phyloP scores from a whole-genome alignment of 768 basidiomycete genomes.

The Chalciporus pseudorubinellus region DNA sequence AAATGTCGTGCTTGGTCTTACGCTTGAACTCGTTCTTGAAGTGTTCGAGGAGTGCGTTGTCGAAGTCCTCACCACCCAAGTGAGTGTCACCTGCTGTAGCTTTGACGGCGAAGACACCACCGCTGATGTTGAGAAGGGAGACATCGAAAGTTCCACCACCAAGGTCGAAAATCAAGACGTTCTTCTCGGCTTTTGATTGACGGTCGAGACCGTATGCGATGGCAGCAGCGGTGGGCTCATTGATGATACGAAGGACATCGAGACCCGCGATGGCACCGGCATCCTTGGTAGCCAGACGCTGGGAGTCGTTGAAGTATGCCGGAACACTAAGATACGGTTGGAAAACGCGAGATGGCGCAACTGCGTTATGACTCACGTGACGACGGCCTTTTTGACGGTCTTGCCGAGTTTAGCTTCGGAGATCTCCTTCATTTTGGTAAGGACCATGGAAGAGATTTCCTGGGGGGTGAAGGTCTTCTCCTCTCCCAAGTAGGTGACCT shows the following conservation, averaged over 20 bases:
- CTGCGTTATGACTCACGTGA: slow-evolving; percentile 68
- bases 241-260: slow-evolving; percentile 99
- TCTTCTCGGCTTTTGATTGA: slow-evolving; percentile 92
- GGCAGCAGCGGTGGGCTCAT: slow-evolving; percentile 99
- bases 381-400: slow-evolving; percentile 97
- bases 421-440: slow-evolving; percentile 99
- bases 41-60: slow-evolving; percentile 96
- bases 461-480: slow-evolving; percentile 96
- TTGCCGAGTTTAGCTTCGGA: slow-evolving; percentile 99
- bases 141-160: slow-evolving; percentile 99
- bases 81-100: slow-evolving; percentile 99
- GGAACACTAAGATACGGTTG: slow-evolving; percentile 60
- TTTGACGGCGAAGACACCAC: slow-evolving; percentile 99
- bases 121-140: slow-evolving; percentile 94
- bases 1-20: slow-evolving; percentile 96
- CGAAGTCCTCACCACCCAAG: slow-evolving; percentile 99
- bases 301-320: slow-evolving; percentile 99
- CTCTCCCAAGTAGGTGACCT: slow-evolving; percentile 92
- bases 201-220: slow-evolving; percentile 98
- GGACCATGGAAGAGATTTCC: slow-evolving; percentile 99
- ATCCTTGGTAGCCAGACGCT: slow-evolving; percentile 98
- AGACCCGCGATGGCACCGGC: slow-evolving; percentile 97
- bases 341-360: neutral
- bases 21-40: slow-evolving; percentile 99
- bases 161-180: slow-evolving; percentile 98